Evolutionary conservation across 169 alveolate genomes (phyloP).

Genomic region (Ichthyophthirius multifiliis): DNA sequence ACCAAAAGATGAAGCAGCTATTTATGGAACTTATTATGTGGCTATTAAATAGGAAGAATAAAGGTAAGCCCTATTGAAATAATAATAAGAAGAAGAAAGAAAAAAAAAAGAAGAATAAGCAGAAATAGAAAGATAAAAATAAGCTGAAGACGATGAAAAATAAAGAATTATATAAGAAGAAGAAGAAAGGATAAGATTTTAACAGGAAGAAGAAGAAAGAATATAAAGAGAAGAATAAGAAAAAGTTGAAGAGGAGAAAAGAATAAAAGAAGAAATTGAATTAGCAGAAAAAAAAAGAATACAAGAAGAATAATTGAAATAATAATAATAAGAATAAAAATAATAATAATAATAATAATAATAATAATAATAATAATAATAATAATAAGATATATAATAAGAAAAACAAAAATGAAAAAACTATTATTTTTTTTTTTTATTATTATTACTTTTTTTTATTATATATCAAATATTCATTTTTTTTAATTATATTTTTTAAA

Average conservation of each 20-base stretch:
- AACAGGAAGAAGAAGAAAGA: slow-evolving; percentile 6
- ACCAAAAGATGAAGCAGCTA: not conserved
- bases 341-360: not conserved
- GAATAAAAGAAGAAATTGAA: not conserved
- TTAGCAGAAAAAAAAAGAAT: not conserved
- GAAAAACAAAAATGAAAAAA: no score
- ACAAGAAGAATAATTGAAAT: not conserved
- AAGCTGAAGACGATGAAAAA: not conserved
- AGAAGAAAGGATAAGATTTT: not conserved
- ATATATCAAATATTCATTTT: no score
- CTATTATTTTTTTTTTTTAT: no score
- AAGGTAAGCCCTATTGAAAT: not conserved
- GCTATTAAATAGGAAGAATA: slow-evolving; percentile 11
- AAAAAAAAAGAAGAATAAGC: slow-evolving; percentile 12
- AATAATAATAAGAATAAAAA: not conserved
- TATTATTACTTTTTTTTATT: no score
- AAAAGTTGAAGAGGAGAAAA: slow-evolving; percentile 1
- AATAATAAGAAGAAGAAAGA: not conserved
- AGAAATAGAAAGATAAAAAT: not conserved
- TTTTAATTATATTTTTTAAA: no score
- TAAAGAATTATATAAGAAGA: not conserved
- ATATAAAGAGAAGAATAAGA: not conserved
- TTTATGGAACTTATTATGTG: slow-evolving; percentile 10
- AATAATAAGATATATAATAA: not conserved
- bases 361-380: not conserved